Evolutionary conservation across 768 basidiomycete genomes (phyloP).

Genomic region (Boletus rufocinnamomeus): DNA sequence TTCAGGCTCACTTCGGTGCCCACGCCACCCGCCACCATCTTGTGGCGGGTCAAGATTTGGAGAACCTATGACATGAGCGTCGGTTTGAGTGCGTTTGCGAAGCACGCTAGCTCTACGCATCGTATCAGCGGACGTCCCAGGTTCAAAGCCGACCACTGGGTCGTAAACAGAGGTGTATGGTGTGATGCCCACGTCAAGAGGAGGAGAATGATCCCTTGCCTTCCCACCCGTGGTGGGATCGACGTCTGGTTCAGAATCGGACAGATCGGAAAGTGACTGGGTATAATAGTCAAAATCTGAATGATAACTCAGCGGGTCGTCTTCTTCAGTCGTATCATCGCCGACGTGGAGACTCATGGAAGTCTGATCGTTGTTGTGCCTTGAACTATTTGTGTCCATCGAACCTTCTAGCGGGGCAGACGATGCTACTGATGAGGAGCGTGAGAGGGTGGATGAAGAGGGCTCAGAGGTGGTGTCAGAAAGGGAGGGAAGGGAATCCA

Average conservation of each 20-base stretch:
- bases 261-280: conserved; percentile 32
- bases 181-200: conserved; percentile 15
- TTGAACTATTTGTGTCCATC: conserved; percentile 22
- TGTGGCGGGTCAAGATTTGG: conserved; percentile 14
- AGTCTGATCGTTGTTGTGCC: conserved; percentile 15
- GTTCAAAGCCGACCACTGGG: conserved; percentile 35
- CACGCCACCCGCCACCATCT: conserved; percentile 25
- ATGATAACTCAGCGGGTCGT: conserved; percentile 38
- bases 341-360: conserved; percentile 2
- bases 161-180: conserved; percentile 26
- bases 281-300: conserved; percentile 41
- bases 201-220: conserved; percentile 14
- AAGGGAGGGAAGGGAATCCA: conserved; percentile 37
- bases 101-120: conserved; percentile 20
- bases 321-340: conserved; percentile 22
- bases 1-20: conserved; percentile 14
- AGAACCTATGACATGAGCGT: background rate
- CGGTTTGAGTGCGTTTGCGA: conserved; percentile 1
- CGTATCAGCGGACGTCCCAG: conserved; percentile 47
- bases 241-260: conserved; percentile 32
- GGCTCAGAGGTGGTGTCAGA: conserved; percentile 36
- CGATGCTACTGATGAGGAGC: conserved; percentile 43
- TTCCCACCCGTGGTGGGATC: conserved; percentile 6
- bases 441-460: conserved; percentile 42
- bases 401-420: conserved; percentile 30